Evolutionary conservation across 805 yeast genomes (phyloP).

Genomic region (Wickerhamiella spandovensis): DNA sequence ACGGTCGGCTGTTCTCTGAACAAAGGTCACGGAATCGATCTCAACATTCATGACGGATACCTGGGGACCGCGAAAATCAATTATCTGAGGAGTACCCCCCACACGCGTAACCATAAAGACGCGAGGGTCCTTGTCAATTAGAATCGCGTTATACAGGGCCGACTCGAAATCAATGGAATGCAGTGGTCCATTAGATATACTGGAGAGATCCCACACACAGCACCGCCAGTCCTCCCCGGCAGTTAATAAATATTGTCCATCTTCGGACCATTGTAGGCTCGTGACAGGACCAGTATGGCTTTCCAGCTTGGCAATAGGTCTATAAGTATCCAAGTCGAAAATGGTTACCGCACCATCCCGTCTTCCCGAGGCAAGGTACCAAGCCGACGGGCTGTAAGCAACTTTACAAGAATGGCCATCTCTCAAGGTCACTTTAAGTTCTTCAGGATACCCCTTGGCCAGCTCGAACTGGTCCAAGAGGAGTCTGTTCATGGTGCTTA

Average conservation of each 20-base stretch:
- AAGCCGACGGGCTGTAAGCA: slow-evolving; percentile 61
- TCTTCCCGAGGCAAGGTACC: slow-evolving; percentile 72
- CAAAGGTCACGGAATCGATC: background rate
- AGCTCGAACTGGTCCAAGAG: slow-evolving; percentile 84
- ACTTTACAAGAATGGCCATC: slow-evolving; percentile 46
- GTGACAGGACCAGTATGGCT: slow-evolving; percentile 66
- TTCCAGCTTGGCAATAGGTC: slow-evolving; percentile 43
- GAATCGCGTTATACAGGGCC: slow-evolving; percentile 57
- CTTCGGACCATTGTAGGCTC: slow-evolving; percentile 55
- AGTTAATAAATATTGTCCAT: slow-evolving; percentile 56
- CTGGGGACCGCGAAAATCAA: slow-evolving; percentile 12
- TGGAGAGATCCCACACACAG: slow-evolving; percentile 62
- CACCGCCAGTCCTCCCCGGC: slow-evolving; percentile 74
- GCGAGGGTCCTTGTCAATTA: slow-evolving; percentile 36
- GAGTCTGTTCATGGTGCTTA: slow-evolving; percentile 50
- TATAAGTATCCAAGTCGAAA: slow-evolving; percentile 53
- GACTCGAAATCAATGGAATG: slow-evolving; percentile 40
- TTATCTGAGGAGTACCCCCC: slow-evolving; percentile 44
- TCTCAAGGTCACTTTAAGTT: slow-evolving; percentile 49
- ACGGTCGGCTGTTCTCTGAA: background rate
- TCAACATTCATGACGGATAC: background rate
- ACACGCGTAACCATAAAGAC: slow-evolving; percentile 49
- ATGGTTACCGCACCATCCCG: slow-evolving; percentile 61
- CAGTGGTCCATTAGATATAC: slow-evolving; percentile 10
- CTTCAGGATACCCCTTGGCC: slow-evolving; percentile 83